A percentile compares a stretch with the other conserved stretches of the same genome.
These are phyloP conservation scores for Verticillium nonalfalfae DNA, from an alignment of 2,329 filamentous ascomycete genomes.

Conservation along the genomic window DNA sequence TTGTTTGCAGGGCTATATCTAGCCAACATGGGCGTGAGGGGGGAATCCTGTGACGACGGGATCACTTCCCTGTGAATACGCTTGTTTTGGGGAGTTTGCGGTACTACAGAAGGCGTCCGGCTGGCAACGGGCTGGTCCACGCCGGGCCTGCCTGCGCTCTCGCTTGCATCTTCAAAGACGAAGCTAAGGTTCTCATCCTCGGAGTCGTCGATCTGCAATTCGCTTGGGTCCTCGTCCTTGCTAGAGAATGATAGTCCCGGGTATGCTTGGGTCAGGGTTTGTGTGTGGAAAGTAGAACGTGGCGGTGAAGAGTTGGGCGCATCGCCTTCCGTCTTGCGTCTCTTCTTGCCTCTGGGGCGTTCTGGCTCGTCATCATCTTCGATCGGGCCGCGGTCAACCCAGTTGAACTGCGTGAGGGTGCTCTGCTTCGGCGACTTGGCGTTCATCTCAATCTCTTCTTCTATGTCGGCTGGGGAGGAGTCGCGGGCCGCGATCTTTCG, in stretches of 20 bases:
- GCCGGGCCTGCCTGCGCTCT: conserved; percentile 17
- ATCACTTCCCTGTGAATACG: conserved; percentile 27
- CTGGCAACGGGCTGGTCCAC: neutral
- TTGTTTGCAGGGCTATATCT: conserved; percentile 26
- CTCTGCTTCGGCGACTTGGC: conserved; percentile 21
- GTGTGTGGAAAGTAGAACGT: conserved; percentile 25
- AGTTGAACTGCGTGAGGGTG: conserved; percentile 36
- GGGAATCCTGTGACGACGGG: conserved; percentile 37
- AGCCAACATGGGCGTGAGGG: conserved; percentile 31
- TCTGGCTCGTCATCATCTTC: conserved; percentile 16
- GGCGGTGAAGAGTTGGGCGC: conserved; percentile 17
- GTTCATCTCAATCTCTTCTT: neutral
- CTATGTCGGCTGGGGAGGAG: neutral
- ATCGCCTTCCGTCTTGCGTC: conserved; percentile 24
- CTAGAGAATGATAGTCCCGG: neutral
- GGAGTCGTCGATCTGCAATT: conserved; percentile 25
- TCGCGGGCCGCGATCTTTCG: neutral
- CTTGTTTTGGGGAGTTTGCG: conserved; percentile 32
- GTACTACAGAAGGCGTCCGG: conserved; percentile 22
- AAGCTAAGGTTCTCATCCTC: conserved; percentile 23
- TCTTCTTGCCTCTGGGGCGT: conserved; percentile 3
- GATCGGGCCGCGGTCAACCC: conserved; percentile 20
- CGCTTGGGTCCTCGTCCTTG: conserved; percentile 3
- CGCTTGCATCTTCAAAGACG: conserved; percentile 8
- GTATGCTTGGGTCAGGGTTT: conserved; percentile 33